Conservation (phyloP, 805 yeast species). For the Pichia eremophila region DNA sequence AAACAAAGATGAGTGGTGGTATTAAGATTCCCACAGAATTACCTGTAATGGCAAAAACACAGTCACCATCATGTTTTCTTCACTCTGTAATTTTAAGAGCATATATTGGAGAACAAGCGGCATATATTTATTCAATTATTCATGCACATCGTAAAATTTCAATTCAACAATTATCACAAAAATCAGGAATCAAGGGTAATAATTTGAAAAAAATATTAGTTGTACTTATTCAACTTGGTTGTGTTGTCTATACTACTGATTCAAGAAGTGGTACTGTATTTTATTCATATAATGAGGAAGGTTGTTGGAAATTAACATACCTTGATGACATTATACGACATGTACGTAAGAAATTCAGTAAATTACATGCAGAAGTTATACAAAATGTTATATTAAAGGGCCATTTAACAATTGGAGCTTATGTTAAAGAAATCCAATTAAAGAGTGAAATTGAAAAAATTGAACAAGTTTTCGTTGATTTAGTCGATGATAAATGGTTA, state of each 20-base stretch:
- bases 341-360: slow-evolving; percentile 37
- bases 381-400: slow-evolving; percentile 68
- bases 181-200: slow-evolving; percentile 37
- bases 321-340: slow-evolving; percentile 64
- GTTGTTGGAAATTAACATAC: slow-evolving; percentile 55
- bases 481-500: slow-evolving; percentile 43
- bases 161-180: slow-evolving; percentile 41
- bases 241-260: slow-evolving; percentile 52
- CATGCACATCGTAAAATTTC: slow-evolving; percentile 61
- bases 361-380: slow-evolving; percentile 44
- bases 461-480: slow-evolving; percentile 31
- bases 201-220: slow-evolving; percentile 60
- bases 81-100: slow-evolving; percentile 43
- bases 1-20: neutral
- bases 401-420: slow-evolving; percentile 47
- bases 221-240: slow-evolving; percentile 68
- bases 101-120: slow-evolving; percentile 67
- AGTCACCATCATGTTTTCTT: slow-evolving; percentile 54
- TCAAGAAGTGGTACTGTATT: slow-evolving; percentile 16
- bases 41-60: slow-evolving; percentile 35
- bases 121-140: slow-evolving; percentile 49
- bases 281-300: slow-evolving; percentile 57
- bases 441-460: slow-evolving; percentile 19
- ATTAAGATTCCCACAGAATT: slow-evolving; percentile 14
- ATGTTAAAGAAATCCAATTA: slow-evolving; percentile 23